Evolutionary conservation across 108 stramenopile genomes (phyloP).

Genomic region (Epithemia pelagica): DNA sequence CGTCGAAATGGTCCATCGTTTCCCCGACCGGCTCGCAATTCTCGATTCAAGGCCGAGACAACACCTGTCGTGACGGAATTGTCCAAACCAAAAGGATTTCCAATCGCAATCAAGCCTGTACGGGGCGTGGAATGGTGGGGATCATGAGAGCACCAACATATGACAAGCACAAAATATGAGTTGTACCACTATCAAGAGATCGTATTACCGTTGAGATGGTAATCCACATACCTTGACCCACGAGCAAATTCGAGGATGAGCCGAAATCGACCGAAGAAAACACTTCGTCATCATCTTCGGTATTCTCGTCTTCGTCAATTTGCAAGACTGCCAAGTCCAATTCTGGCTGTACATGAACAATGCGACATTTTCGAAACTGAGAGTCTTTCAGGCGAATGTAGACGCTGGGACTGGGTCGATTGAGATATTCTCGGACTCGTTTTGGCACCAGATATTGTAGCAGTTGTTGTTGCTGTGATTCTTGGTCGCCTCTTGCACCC

Average conservation of each 20-base stretch:
- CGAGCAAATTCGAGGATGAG: slow-evolving; percentile 54
- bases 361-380: slow-evolving; percentile 36
- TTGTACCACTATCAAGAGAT: too few relatives aligned
- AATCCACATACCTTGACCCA: slow-evolving; percentile 51
- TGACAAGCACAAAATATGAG: too few relatives aligned
- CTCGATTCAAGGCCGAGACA: slow-evolving; percentile 81
- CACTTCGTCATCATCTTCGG: slow-evolving; percentile 5
- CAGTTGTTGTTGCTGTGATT: not conserved
- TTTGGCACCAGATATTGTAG: not conserved
- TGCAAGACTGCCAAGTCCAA: slow-evolving; percentile 82
- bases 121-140: too few relatives aligned
- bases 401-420: slow-evolving; percentile 7
- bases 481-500: not conserved
- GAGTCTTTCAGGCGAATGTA: slow-evolving; percentile 36
- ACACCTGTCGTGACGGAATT: slow-evolving; percentile 74
- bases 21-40: slow-evolving; percentile 45
- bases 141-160: too few relatives aligned
- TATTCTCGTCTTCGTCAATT: slow-evolving; percentile 8
- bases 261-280: slow-evolving; percentile 32
- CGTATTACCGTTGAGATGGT: too few relatives aligned
- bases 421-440: not conserved
- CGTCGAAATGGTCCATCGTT: slow-evolving; percentile 22
- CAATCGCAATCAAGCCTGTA: slow-evolving; percentile 74
- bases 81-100: slow-evolving; percentile 88
- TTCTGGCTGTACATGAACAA: slow-evolving; percentile 80